A percentile compares a stretch with the other conserved stretches of the same genome.
These are phyloP conservation scores for Canavalia ensiformis DNA, from an alignment of 306 rosid genomes.

Conservation along the genomic window DNA sequence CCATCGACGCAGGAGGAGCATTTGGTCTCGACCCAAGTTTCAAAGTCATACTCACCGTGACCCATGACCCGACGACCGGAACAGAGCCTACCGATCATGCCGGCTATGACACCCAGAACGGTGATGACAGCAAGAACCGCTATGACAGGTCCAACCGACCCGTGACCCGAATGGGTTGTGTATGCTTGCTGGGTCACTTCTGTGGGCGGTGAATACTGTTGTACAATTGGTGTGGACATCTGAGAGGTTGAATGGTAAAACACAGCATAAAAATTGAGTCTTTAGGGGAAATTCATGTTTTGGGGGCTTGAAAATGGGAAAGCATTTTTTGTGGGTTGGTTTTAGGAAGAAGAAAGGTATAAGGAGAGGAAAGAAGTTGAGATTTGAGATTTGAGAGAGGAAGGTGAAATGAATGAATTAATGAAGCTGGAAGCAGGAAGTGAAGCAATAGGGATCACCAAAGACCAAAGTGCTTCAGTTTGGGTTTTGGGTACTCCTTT, in stretches of 20 bases:
- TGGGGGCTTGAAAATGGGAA: neutral
- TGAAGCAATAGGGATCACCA: constrained; percentile 23
- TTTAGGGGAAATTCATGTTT: constrained; percentile 14
- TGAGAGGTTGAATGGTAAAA: neutral
- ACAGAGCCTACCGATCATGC: constrained; percentile 86
- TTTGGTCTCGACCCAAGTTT: constrained; percentile 82
- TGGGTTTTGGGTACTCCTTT: neutral
- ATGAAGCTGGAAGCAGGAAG: neutral
- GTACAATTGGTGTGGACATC: constrained; percentile 65
- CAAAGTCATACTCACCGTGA: constrained; percentile 67
- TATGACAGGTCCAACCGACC: constrained; percentile 83
- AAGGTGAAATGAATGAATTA: neutral
- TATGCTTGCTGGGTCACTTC: constrained; percentile 61
- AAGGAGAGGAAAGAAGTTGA: neutral
- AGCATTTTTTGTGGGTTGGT: constrained; percentile 18
- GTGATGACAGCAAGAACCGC: constrained; percentile 79
- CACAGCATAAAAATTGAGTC: neutral
- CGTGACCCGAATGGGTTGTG: constrained; percentile 65
- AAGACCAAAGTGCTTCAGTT: constrained; percentile 1
- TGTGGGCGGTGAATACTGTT: constrained; percentile 62
- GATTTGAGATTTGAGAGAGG: neutral
- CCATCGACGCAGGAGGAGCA: constrained; percentile 89
- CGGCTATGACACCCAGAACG: constrained; percentile 77
- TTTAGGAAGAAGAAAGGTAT: neutral
- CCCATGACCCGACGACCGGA: constrained; percentile 87